Evolutionary conservation across 2,329 filamentous ascomycete genomes (phyloP).

Genomic region (Colletotrichum limetticola): DNA sequence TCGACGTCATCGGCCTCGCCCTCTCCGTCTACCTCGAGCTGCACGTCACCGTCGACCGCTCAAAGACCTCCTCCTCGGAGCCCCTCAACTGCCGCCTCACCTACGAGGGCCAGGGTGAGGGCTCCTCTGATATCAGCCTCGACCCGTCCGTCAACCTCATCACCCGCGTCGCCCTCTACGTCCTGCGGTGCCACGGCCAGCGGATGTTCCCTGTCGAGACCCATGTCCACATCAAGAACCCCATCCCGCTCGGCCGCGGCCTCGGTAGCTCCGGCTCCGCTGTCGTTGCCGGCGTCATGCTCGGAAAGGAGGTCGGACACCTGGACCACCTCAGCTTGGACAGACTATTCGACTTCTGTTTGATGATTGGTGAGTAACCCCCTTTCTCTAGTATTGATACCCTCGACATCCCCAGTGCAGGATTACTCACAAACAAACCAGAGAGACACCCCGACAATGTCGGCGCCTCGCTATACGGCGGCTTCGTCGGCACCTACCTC

Average conservation of each 20-base stretch:
- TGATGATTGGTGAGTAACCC: slow-evolving; percentile 83
- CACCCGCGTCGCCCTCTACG: slow-evolving; percentile 92
- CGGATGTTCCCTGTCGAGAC: slow-evolving; percentile 86
- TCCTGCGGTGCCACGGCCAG: slow-evolving; percentile 90
- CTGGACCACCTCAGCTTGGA: slow-evolving; percentile 75
- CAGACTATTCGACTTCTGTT: slow-evolving; percentile 91
- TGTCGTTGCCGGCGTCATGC: slow-evolving; percentile 92
- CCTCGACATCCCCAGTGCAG: no score
- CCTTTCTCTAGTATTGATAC: background rate
- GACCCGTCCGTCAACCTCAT: slow-evolving; percentile 91
- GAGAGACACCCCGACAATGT: slow-evolving; percentile 95
- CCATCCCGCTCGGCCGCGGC: slow-evolving; percentile 91
- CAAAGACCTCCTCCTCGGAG: slow-evolving; percentile 62
- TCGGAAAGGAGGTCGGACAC: slow-evolving; percentile 89
- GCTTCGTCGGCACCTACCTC: slow-evolving; percentile 96
- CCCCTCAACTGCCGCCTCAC: slow-evolving; percentile 89
- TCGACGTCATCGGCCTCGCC: slow-evolving; percentile 96
- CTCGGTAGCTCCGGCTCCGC: slow-evolving; percentile 96
- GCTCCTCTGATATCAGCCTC: slow-evolving; percentile 78
- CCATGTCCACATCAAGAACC: slow-evolving; percentile 94
- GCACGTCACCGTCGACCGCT: slow-evolving; percentile 78
- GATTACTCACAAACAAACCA: slow-evolving; percentile 40
- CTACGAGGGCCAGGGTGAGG: slow-evolving; percentile 86
- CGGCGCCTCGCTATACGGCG: slow-evolving; percentile 92
- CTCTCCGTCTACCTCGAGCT: slow-evolving; percentile 95